phyloP scores from a whole-genome alignment of 2,329 filamentous ascomycete species.

The Aspergillus melleus region DNA sequence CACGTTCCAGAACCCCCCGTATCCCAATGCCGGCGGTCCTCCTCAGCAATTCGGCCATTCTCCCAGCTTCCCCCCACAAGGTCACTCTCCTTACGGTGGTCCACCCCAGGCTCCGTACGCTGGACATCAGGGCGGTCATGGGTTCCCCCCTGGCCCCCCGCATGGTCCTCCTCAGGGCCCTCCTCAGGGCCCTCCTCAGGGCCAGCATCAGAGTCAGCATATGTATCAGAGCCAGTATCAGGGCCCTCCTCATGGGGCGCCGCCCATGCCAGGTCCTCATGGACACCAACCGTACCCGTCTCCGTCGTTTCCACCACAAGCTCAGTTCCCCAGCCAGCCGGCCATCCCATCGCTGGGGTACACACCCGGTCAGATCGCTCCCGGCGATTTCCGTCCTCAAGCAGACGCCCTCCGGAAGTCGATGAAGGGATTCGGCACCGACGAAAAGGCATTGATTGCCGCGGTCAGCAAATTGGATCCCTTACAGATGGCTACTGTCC shows the following conservation, averaged over 20 bases:
- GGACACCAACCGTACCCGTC: slow-evolving; percentile 26
- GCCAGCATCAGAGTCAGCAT: slow-evolving; percentile 12
- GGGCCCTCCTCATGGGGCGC: background rate
- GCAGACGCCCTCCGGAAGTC: slow-evolving; percentile 72
- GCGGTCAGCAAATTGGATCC: slow-evolving; percentile 73
- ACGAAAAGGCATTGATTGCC: slow-evolving; percentile 74
- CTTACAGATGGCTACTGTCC: slow-evolving; percentile 70
- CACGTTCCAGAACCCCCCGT: background rate
- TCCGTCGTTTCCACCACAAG: slow-evolving; percentile 36
- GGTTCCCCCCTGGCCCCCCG: background rate
- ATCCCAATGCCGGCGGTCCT: background rate
- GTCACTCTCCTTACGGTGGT: slow-evolving; percentile 22
- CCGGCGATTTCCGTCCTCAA: slow-evolving; percentile 65
- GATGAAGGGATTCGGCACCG: slow-evolving; percentile 92
- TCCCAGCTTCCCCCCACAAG: slow-evolving; percentile 15
- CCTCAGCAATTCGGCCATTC: background rate
- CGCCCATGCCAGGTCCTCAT: background rate
- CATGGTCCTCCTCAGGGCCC: slow-evolving; percentile 20
- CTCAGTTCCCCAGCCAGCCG: slow-evolving; percentile 15
- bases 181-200: background rate
- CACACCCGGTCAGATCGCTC: slow-evolving; percentile 66
- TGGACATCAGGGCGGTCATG: slow-evolving; percentile 9
- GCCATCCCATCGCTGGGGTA: slow-evolving; percentile 75
- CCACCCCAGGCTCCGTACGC: slow-evolving; percentile 23
- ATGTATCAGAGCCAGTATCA: slow-evolving; percentile 7